A percentile compares a stretch with the other conserved stretches of the same genome.
Conservation (phyloP, 768 basidiomycete genomes). For the Dioszegia hungarica region DNA sequence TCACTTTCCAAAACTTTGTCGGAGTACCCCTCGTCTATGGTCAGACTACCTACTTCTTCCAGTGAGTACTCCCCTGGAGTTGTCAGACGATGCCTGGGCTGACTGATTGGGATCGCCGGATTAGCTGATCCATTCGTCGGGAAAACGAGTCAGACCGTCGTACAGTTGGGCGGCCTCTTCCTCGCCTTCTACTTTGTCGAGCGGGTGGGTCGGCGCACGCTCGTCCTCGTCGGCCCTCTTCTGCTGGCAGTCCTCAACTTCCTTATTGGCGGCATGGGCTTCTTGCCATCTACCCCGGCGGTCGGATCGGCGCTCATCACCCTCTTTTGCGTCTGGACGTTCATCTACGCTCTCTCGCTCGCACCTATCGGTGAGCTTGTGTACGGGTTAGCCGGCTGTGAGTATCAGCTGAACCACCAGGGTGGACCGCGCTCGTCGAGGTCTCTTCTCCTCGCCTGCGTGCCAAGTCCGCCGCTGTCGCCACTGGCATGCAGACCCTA, state of each 20-base stretch:
- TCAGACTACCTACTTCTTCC: constrained; percentile 14
- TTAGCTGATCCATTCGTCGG: constrained; percentile 12
- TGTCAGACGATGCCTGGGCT: background rate
- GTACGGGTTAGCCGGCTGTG: background rate
- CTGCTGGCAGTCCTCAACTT: constrained; percentile 1
- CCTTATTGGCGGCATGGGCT: constrained; percentile 12
- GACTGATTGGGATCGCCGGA: background rate
- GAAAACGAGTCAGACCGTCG: background rate
- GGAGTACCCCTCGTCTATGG: constrained; percentile 4
- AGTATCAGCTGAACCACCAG: background rate
- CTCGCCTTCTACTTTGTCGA: constrained; percentile 23
- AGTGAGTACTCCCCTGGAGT: constrained; percentile 5
- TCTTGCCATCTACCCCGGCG: background rate
- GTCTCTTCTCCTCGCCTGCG: constrained; percentile 20
- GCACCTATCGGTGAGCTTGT: constrained; percentile 15
- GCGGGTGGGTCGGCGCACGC: constrained; percentile 18
- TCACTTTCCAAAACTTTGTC: constrained; percentile 5
- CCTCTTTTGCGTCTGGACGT: constrained; percentile 12
- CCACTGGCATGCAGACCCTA: constrained; percentile 4
- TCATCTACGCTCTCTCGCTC: constrained; percentile 14
- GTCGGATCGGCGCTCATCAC: constrained; percentile 6
- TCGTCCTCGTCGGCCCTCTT: constrained; percentile 4
- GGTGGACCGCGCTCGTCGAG: constrained; percentile 17
- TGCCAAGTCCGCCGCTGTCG: constrained; percentile 19
- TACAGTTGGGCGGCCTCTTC: constrained; percentile 9